Evolutionary conservation across 305 asterid species (phyloP).

Genomic region (Fraxinus latifolia): DNA sequence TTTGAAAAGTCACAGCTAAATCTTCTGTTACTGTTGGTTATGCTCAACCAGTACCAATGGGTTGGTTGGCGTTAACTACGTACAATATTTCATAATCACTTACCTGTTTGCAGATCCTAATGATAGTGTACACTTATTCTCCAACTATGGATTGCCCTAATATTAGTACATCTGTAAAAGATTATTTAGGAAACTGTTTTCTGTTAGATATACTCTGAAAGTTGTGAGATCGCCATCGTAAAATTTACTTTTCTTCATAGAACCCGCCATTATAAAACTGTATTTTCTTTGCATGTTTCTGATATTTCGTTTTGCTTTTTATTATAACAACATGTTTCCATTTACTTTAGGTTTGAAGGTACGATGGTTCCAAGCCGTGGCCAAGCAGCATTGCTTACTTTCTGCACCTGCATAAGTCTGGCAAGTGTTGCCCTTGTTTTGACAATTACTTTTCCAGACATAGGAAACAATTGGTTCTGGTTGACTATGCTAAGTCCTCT

Average conservation of each 20-base stretch:
- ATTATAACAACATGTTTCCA: neutral
- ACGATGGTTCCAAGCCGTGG: conserved; percentile 90
- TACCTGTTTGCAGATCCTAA: no score
- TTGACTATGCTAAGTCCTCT: conserved; percentile 69
- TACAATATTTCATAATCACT: neutral
- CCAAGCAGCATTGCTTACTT: conserved; percentile 89
- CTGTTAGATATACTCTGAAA: neutral
- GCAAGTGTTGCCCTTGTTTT: conserved; percentile 93
- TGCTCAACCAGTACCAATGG: neutral
- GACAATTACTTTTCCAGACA: conserved; percentile 78
- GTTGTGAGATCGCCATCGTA: neutral
- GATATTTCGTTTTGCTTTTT: neutral
- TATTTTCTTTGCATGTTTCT: neutral
- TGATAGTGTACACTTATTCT: no score
- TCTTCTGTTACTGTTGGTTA: neutral
- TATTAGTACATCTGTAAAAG: no score
- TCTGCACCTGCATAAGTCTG: conserved; percentile 89
- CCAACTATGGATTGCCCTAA: neutral
- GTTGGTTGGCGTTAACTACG: neutral
- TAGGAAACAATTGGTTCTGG: conserved; percentile 87
- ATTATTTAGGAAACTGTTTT: no score
- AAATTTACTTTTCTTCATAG: neutral
- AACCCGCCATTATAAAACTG: neutral
- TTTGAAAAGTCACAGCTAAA: neutral
- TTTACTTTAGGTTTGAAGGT: conserved; percentile 69